Conservation (phyloP, 169 alveolate species). For the Cryptosporidium sp. region DNA sequence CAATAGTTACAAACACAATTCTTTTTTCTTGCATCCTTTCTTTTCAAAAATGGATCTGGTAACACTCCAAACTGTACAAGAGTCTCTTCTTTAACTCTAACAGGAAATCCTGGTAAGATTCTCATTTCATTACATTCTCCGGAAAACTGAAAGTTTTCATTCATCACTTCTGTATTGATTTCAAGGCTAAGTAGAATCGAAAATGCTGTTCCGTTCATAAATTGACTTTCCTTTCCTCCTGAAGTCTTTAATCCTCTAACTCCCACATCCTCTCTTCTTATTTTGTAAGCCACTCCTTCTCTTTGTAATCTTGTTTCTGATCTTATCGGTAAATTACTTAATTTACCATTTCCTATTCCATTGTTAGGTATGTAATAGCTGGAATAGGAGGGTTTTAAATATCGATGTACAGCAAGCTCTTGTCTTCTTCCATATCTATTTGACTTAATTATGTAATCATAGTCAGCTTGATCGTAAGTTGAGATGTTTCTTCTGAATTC, state of each 20-base stretch:
- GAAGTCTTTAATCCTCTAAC: background rate
- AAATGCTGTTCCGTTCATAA: constrained; percentile 49
- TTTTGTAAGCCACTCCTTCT: background rate
- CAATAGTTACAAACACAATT: constrained; percentile 25
- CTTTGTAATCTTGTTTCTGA: background rate
- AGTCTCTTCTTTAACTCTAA: background rate
- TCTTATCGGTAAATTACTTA: no score
- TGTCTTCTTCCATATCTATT: constrained; percentile 66
- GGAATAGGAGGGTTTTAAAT: background rate
- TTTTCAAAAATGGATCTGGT: background rate
- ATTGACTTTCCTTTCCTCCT: constrained; percentile 1
- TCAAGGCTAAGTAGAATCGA: constrained; percentile 38
- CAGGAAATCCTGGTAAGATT: constrained; percentile 69
- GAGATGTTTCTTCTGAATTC: constrained; percentile 33
- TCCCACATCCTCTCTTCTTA: background rate
- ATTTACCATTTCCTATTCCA: background rate
- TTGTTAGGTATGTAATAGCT: constrained; percentile 16
- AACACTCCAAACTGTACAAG: background rate
- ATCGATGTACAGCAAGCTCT: constrained; percentile 30
- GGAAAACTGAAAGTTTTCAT: constrained; percentile 26
- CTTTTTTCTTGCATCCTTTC: background rate
- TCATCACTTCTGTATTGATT: background rate
- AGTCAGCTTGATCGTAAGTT: constrained; percentile 65
- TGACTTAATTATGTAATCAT: constrained; percentile 55
- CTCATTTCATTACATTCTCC: constrained; percentile 45